phyloP scores from a whole-genome alignment of 208 protist species.

The Balamuthia mandrillaris region DNA sequence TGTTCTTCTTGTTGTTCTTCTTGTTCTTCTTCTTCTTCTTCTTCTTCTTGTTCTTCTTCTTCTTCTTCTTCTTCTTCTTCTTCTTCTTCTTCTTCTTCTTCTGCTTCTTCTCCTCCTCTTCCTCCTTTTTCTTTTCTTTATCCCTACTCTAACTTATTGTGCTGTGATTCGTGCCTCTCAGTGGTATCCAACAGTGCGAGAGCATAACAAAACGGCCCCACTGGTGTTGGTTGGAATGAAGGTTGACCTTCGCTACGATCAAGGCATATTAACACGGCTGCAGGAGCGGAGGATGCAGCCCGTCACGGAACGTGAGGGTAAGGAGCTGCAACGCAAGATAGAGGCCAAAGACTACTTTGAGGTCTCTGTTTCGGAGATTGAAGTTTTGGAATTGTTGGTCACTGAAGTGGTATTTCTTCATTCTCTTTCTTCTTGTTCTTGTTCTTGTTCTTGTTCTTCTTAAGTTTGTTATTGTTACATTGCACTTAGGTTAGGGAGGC shows the following conservation, averaged over 20 bases:
- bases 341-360: constrained; percentile 33
- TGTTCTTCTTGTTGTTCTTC: no score
- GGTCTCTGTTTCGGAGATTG: constrained; percentile 13
- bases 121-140: no score
- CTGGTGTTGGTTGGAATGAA: constrained; percentile 37
- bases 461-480: neutral
- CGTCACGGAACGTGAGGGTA: constrained; percentile 25
- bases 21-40: no score
- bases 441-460: neutral
- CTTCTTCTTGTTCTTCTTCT: no score
- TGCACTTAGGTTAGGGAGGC: neutral
- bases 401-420: neutral
- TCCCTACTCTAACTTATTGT: no score
- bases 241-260: constrained; percentile 21
- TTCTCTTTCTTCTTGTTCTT: neutral
- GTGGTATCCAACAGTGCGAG: constrained; percentile 13
- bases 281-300: constrained; percentile 12
- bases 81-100: no score
- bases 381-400: constrained; percentile 19
- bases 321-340: constrained; percentile 31
- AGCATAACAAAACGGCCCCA: neutral
- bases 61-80: no score
- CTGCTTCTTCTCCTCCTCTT: no score
- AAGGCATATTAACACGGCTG: neutral
- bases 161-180: neutral